phyloP scores from a whole-genome alignment of 2,329 filamentous ascomycete species.

The Trichoderma asperellum region DNA sequence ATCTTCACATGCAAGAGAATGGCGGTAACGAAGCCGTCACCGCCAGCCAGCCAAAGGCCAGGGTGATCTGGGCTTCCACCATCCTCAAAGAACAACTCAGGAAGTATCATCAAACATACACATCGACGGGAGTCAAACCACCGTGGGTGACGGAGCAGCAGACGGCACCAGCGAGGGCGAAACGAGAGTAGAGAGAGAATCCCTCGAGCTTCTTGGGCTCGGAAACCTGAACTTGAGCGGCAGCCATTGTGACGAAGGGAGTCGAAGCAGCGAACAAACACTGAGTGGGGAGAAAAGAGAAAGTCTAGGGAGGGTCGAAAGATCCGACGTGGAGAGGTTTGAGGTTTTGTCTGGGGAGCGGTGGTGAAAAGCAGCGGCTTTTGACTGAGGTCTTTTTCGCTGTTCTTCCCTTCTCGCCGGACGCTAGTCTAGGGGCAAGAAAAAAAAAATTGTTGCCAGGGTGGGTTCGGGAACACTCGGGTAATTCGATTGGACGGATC shows the following conservation, averaged over 20 bases:
- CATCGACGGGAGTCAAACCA: slow-evolving; percentile 95
- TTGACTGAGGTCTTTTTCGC: slow-evolving; percentile 30
- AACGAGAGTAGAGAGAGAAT: slow-evolving; percentile 84
- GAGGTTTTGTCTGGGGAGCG: slow-evolving; percentile 22
- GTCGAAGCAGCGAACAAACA: slow-evolving; percentile 17
- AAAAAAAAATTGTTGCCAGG: slow-evolving; percentile 22
- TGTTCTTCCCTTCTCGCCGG: slow-evolving; percentile 25
- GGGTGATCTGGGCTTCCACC: neutral
- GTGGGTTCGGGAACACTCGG: slow-evolving; percentile 28
- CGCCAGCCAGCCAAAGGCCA: neutral
- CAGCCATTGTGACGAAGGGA: slow-evolving; percentile 26
- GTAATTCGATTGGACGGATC: slow-evolving; percentile 17
- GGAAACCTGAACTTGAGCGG: slow-evolving; percentile 33
- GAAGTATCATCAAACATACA: slow-evolving; percentile 68
- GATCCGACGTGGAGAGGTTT: slow-evolving; percentile 26
- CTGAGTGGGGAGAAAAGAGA: slow-evolving; percentile 14
- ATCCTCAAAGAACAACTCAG: neutral
- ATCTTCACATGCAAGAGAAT: neutral
- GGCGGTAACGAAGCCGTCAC: neutral
- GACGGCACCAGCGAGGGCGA: slow-evolving; percentile 95
- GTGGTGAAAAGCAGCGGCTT: slow-evolving; percentile 25
- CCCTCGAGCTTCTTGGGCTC: slow-evolving; percentile 51
- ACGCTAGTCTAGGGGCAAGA: slow-evolving; percentile 26
- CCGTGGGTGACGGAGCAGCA: slow-evolving; percentile 99
- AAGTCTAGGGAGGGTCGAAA: slow-evolving; percentile 2